These are phyloP conservation scores for Emergomyces africanus DNA, from an alignment of 2,329 filamentous ascomycete species.

Conservation along the genomic window DNA sequence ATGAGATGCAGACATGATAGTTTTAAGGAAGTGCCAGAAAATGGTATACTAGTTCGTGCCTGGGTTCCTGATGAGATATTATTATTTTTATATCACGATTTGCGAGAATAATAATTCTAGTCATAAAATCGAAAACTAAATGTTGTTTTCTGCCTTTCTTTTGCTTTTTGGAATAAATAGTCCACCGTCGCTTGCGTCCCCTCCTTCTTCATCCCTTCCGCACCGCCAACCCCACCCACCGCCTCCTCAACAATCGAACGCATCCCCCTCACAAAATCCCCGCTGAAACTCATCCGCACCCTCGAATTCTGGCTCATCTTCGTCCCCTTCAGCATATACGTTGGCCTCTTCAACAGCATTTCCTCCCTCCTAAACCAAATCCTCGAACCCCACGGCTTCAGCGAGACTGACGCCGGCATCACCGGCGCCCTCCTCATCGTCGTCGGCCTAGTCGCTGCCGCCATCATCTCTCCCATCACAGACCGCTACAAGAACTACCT, in stretches of 20 bases:
- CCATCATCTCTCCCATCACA: conserved; percentile 65
- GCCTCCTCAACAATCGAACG: conserved; percentile 48
- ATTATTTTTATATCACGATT: no score
- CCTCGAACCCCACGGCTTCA: conserved; percentile 72
- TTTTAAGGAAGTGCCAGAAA: neutral
- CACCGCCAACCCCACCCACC: conserved; percentile 64
- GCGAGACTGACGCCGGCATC: conserved; percentile 73
- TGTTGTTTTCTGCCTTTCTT: no score
- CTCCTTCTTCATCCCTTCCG: conserved; percentile 65
- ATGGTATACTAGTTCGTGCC: neutral
- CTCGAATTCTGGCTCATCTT: conserved; percentile 69
- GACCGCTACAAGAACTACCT: conserved; percentile 77
- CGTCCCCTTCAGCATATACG: conserved; percentile 69
- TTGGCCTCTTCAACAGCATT: conserved; percentile 86
- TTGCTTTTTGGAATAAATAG: no score
- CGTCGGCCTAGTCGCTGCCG: conserved; percentile 66
- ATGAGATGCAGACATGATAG: neutral
- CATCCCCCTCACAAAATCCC: conserved; percentile 41
- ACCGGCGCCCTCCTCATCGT: conserved; percentile 81
- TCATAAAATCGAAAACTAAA: no score
- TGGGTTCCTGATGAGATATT: neutral
- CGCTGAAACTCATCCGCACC: conserved; percentile 45
- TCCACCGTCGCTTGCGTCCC: conserved; percentile 55
- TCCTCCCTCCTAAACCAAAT: conserved; percentile 86
- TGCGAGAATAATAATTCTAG: no score